phyloP scores from a whole-genome alignment of 2,329 filamentous ascomycete species.

The Talaromyces funiculosus region DNA sequence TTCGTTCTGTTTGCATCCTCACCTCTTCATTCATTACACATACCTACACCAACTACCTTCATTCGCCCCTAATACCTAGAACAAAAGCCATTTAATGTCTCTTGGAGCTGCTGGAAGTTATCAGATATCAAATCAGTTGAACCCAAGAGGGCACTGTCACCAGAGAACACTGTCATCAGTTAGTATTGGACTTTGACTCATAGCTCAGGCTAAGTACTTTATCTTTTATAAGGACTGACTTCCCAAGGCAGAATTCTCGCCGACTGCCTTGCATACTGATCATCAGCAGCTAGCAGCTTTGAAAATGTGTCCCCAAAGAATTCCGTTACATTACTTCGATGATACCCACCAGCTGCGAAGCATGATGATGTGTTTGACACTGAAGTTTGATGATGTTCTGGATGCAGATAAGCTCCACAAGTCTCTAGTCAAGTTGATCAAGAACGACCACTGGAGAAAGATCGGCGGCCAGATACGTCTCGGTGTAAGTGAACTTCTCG shows the following conservation, averaged over 20 bases:
- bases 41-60: too few species aligned
- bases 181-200: neutral
- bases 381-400: neutral
- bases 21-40: neutral
- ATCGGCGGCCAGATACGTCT: neutral
- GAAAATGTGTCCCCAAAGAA: neutral
- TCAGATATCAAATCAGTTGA: neutral
- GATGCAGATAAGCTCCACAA: neutral
- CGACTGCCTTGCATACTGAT: neutral
- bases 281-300: neutral
- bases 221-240: neutral
- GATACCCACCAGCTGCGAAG: neutral
- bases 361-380: constrained; percentile 4
- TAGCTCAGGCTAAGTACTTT: neutral
- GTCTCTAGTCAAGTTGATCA: neutral
- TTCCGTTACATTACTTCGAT: constrained; percentile 2
- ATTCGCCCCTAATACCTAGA: too few species aligned
- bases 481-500: neutral
- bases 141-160: neutral
- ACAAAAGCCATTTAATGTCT: too few species aligned
- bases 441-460: neutral
- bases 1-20: neutral
- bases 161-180: neutral
- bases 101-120: neutral
- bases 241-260: too few species aligned